Base-by-base conservation (phyloP, 495 filamentous ascomycete species). In the Aspergillus campestris region DNA sequence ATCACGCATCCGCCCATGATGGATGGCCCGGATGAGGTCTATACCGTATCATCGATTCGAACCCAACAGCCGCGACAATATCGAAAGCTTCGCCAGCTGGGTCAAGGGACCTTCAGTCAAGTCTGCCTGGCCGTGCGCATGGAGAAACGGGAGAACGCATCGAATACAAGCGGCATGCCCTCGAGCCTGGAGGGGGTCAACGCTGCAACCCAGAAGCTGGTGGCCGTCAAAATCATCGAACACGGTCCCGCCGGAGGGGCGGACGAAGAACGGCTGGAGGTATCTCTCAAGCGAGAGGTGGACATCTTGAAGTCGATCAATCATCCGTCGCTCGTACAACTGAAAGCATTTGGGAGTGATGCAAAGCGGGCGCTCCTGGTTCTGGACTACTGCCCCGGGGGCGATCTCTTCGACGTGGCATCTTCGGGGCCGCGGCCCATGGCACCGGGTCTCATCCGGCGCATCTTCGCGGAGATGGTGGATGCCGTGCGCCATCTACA, bases 161-260 rank as follows among this genome's bases (percentile, higher is more conserved):
- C 18, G 18, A 24, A 24, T 24, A 24, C 18, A 24, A 4, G 18
- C 18, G 18, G 18, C 18, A 24, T 24, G 18, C 18, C 18, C 70
- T 51, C 56, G 66, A 40, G 58, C 60, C 13, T 66, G 65, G 33
- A 69, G 64, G 41, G 74, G 68, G 40, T 74, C 73, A 48, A 66
- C 59, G 45, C 67, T 56, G 48, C 70, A 58, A 67, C 74, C 7
- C 82, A 81, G 57, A 82, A 81, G 52, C 66, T 97, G 15, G 94
- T 97, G 8, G 92, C 92, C 9, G 82, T 98, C 53, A 98, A 98
- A 64, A 80, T 98, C 44, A 89, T 94, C 50, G 88, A 95, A 56
- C 87, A 94, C 61, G 92, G 91, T 2, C 90, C 92, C 8, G 86
- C 87, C 7, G 94, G 92, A 31, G 89, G 89, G 13, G 91, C 89